Evolutionary conservation across 2,329 filamentous ascomycete species (phyloP), one percentile per base, ranked within the genome.

Genomic region (Dactylellina cionopaga): DNA sequence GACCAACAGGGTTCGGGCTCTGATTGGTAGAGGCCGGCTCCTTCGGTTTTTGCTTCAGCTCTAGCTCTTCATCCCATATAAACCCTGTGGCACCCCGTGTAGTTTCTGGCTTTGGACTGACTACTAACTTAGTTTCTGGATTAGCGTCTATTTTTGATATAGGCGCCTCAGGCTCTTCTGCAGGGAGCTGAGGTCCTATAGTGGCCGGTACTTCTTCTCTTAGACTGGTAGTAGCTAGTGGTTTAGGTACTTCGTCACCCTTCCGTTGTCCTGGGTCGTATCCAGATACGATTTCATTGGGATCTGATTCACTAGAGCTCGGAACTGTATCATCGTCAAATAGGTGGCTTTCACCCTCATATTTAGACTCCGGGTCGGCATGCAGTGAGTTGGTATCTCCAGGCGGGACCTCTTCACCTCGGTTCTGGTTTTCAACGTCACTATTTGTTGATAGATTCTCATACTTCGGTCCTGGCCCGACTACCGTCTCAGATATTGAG

Each of bases 281-380:
- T n/a, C n/a, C n/a, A n/a, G n/a, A n/a, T n/a, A n/a, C n/a, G n/a
- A n/a, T n/a, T n/a, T n/a, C n/a, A 41, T 9, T 10, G 37, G 37
- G 17, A n/a, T 15, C 37, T 41, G 9, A 41, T 41, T 15, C 5
- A 17, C 5, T 44, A 10, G 41, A 15, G 4, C 39, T 15, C 11
- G 35, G 25, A 17, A 59, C 35, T 11, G n/a, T n/a, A 5, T 54
- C 49, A 24, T 64, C 52, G 7, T 60, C 35, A 10, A 64, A 64
- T 29, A 64, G 46, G 17, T 33, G 51, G 13, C 35, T 63, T 15
- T 64, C 66, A 17, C 41, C 51, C 6, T 59, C 51, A 13, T 49
- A 56, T 46, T 68, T 68, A 2, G 19, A 7, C 13, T 68, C 63
- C 4, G 63, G 44, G 5, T 22, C 46, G 17, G 31, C 24, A 25